Conservation (phyloP, 163 green algal species). For the Coccomyxa subellipsoidea region DNA sequence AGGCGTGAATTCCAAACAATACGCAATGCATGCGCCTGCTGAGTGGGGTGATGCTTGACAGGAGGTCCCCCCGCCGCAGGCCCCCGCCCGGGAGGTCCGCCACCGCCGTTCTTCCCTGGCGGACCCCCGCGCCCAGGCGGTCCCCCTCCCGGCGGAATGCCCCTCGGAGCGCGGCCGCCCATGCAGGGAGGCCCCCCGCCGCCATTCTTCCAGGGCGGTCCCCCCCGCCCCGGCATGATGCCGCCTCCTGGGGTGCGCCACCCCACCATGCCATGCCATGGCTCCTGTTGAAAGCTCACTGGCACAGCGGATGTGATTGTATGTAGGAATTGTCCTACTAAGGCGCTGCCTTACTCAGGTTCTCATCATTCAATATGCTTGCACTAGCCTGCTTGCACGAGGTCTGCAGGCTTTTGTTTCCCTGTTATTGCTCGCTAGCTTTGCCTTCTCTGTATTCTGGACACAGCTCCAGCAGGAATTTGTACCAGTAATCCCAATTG, state of each 20-base stretch:
- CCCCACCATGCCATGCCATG: neutral
- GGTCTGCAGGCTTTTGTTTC: too few relatives aligned
- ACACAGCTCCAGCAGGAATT: too few relatives aligned
- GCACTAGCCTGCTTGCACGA: too few relatives aligned
- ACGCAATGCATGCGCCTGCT: too few relatives aligned
- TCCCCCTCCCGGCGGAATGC: neutral
- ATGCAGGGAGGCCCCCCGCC: neutral
- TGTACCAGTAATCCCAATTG: too few relatives aligned
- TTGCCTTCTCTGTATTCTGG: too few relatives aligned
- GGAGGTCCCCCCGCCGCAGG: constrained; percentile 14
- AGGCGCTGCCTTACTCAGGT: too few relatives aligned
- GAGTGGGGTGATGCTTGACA: neutral
- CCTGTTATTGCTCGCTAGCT: too few relatives aligned
- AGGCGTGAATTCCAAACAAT: too few relatives aligned
- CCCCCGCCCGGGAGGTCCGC: neutral
- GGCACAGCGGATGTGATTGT: too few relatives aligned
- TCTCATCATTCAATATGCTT: too few relatives aligned
- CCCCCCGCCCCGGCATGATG: constrained; percentile 37
- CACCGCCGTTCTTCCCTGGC: neutral
- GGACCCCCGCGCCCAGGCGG: neutral
- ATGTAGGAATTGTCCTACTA: too few relatives aligned
- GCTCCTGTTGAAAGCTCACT: neutral
- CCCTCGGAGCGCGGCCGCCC: constrained; percentile 1
- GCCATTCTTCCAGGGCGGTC: constrained; percentile 11
- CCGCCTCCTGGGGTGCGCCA: constrained; percentile 15